Base-by-base conservation (phyloP, 2,329 filamentous ascomycete species). In the Cordyceps tenuipes region DNA sequence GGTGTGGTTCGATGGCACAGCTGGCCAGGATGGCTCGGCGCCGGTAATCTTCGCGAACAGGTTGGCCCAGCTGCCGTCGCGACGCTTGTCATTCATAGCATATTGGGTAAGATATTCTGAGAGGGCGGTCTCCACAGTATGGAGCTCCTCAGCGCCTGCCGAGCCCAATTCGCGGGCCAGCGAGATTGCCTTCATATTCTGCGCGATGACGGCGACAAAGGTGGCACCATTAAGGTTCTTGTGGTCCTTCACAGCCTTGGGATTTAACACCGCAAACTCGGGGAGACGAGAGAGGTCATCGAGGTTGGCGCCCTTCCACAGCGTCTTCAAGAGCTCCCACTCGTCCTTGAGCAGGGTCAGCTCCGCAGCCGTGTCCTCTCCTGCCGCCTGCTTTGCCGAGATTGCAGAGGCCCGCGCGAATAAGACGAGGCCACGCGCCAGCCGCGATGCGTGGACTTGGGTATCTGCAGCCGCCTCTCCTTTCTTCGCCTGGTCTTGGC, bases 131-230 rank as follows among this genome's bases (percentile, higher is more conserved):
- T 72, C 70, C 21, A 79, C 72, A n/a, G 70, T 63, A 61, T 72
- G 65, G 52, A 84, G 67, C 17, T 17, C 63, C 50, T 68, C 60
- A 12, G 66, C 68, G 17, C 64, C 66, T 2, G 67, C 63, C 12
- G 66, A 66, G 6, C 79, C 67, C 15, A 80, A 69, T 63, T 78
- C 68, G 47, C 73, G 68, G 15, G 81, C 77, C 62, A 76, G 62
- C 46, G 75, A 70, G 57, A 83, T 71, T 21, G 78, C 82, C 64
- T 66, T 71, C 58, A 73, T 69, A 61, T 70, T 70, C 60, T 73
- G 68, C 7, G 68, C 63, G 39, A 74, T 17, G 1, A 64, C 61
- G 44, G 64, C 59, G 10, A 73, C 59, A 61, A 70, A 73, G 15
- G 65, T 62, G 43, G 61, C 66, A 17, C 66, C 67, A 53, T 67